Evolutionary conservation across 202 grass and related monocot genomes (phyloP).

Genomic region (Zoysia matrella): DNA sequence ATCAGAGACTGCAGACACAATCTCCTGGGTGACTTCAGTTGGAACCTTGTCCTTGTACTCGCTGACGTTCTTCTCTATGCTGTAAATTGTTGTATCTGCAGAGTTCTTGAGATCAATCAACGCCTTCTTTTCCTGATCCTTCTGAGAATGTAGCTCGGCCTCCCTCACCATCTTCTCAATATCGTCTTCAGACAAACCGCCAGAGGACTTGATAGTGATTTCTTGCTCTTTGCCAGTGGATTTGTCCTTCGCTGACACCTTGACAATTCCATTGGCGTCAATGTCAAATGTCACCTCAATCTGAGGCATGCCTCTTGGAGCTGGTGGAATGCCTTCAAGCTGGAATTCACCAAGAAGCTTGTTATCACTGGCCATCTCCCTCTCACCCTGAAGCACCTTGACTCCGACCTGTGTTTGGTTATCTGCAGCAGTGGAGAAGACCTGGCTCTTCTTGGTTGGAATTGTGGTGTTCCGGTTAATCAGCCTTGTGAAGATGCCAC

Average conservation of each 20-base stretch:
- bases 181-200: conserved; percentile 78
- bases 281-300: no score
- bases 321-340: conserved; percentile 86
- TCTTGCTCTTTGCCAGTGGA: conserved; percentile 82
- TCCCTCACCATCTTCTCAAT: conserved; percentile 97
- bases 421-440: conserved; percentile 92
- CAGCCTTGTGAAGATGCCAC: conserved; percentile 96
- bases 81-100: conserved; percentile 88
- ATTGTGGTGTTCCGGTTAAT: conserved; percentile 95
- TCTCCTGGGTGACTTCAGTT: conserved; percentile 65
- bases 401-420: conserved; percentile 95
- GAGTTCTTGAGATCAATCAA: conserved; percentile 84
- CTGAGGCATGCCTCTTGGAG: conserved; percentile 48
- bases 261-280: conserved; percentile 35
- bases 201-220: conserved; percentile 93
- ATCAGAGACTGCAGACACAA: conserved; percentile 70
- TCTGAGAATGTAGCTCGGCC: conserved; percentile 80
- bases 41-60: conserved; percentile 96
- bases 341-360: conserved; percentile 95
- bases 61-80: conserved; percentile 84
- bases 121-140: conserved; percentile 84
- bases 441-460: conserved; percentile 95
- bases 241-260: conserved; percentile 89
- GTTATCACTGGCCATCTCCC: conserved; percentile 93
- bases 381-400: conserved; percentile 94